Conservation (phyloP, 495 filamentous ascomycete genomes). For the Talaromyces ruber region DNA sequence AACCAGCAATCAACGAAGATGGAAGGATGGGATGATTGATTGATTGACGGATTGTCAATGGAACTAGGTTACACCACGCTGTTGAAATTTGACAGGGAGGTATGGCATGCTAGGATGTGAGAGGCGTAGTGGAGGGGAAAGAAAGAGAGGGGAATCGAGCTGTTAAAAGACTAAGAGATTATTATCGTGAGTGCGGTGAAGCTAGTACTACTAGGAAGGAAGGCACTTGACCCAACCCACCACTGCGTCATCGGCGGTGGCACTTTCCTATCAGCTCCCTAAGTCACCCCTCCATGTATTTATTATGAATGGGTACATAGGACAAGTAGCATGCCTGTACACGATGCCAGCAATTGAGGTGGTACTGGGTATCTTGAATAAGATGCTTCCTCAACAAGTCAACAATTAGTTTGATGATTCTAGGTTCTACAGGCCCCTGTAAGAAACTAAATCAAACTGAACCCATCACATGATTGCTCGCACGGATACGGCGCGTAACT, state of each 20-base stretch:
- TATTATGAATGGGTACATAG: too few species aligned
- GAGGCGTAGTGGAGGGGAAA: not conserved
- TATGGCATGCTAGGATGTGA: not conserved
- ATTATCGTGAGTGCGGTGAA: not conserved
- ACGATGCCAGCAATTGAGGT: too few species aligned
- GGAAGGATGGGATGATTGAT: not conserved
- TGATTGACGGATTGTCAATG: not conserved
- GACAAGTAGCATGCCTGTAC: too few species aligned
- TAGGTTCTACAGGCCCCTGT: not conserved
- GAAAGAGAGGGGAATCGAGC: too few species aligned
- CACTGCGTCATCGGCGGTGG: not conserved
- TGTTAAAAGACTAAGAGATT: too few species aligned
- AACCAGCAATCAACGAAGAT: not conserved
- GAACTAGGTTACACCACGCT: conserved; percentile 2
- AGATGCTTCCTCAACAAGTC: too few species aligned
- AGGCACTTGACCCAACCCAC: not conserved
- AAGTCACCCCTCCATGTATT: too few species aligned
- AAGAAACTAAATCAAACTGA: not conserved
- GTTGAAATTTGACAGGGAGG: not conserved
- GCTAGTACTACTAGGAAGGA: not conserved
- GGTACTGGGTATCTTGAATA: too few species aligned
- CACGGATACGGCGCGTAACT: not conserved
- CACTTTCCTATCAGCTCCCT: not conserved
- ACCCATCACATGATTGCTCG: not conserved
- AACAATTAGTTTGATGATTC: too few species aligned